Conservation (phyloP, 1,284 basidiomycete genomes). For the Marasmius fiardii region DNA sequence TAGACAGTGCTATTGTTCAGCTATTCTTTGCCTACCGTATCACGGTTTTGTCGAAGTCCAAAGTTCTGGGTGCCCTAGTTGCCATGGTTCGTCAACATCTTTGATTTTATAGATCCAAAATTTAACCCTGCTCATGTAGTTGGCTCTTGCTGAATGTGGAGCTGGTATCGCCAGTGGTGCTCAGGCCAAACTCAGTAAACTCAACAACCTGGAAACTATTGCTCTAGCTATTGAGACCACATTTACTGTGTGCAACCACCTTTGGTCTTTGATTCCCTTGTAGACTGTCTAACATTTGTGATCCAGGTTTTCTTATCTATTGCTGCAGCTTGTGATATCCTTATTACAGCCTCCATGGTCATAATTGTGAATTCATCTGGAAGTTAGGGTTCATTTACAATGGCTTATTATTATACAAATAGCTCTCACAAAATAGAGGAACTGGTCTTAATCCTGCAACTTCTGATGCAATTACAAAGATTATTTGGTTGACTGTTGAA, state of each 20-base stretch:
- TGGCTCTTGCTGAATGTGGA: background rate
- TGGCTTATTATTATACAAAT: background rate
- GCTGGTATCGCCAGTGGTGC: background rate
- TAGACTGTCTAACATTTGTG: background rate
- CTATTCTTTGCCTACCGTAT: constrained; percentile 22
- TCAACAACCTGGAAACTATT: background rate
- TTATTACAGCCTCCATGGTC: background rate
- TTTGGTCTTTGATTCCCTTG: background rate
- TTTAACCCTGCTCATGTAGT: background rate
- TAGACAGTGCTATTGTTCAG: background rate
- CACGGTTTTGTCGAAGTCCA: constrained; percentile 18
- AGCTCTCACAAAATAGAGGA: background rate
- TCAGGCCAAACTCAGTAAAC: background rate
- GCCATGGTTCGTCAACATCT: background rate
- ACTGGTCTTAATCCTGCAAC: background rate
- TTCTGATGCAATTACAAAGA: background rate
- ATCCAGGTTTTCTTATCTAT: background rate
- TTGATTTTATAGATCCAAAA: background rate
- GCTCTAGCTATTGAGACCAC: background rate
- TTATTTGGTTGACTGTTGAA: background rate
- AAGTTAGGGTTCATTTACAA: background rate
- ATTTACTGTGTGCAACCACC: background rate
- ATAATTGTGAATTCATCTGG: background rate
- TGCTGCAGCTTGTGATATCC: background rate
- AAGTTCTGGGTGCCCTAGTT: constrained; percentile 6